Percentiles rank a stretch among this genome's conserved stretches.
Conservation (phyloP, 805 yeast genomes). For the Candida ovalis region DNA sequence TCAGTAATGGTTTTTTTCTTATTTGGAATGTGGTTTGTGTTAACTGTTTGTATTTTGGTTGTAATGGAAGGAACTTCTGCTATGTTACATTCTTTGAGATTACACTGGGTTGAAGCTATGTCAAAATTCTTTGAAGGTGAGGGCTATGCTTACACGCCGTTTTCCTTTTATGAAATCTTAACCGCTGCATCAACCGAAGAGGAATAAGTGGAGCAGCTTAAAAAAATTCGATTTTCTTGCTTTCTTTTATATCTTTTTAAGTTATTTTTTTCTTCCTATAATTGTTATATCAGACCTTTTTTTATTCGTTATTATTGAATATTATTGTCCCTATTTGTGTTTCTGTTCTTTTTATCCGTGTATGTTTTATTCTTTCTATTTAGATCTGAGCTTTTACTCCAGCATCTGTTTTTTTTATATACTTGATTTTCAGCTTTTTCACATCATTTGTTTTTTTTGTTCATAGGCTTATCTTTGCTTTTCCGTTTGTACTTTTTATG, state of each 20-base stretch:
- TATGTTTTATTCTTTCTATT: not conserved
- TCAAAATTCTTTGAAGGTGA: constrained; percentile 77
- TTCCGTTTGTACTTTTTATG: not conserved
- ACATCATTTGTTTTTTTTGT: not conserved
- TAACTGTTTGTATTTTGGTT: constrained; percentile 66
- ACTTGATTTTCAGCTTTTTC: not conserved
- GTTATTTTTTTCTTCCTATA: not conserved
- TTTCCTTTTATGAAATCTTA: constrained; percentile 39
- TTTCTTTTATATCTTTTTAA: not conserved
- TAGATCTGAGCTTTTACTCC: not conserved
- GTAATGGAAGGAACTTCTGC: constrained; percentile 86
- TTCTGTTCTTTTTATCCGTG: not conserved
- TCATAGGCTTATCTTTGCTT: not conserved
- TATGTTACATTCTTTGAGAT: constrained; percentile 71
- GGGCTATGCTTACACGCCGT: constrained; percentile 66
- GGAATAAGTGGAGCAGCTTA: not conserved
- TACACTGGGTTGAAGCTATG: constrained; percentile 84
- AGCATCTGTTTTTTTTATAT: not conserved
- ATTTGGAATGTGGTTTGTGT: constrained; percentile 72
- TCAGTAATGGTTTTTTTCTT: constrained; percentile 54
- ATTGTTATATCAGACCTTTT: not conserved
- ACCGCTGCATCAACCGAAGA: constrained; percentile 7
- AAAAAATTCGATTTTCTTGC: not conserved
- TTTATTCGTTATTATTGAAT: not conserved
- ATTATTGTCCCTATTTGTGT: not conserved